phyloP scores from a whole-genome alignment of 2,329 filamentous ascomycete species.

The Botrytis porri region DNA sequence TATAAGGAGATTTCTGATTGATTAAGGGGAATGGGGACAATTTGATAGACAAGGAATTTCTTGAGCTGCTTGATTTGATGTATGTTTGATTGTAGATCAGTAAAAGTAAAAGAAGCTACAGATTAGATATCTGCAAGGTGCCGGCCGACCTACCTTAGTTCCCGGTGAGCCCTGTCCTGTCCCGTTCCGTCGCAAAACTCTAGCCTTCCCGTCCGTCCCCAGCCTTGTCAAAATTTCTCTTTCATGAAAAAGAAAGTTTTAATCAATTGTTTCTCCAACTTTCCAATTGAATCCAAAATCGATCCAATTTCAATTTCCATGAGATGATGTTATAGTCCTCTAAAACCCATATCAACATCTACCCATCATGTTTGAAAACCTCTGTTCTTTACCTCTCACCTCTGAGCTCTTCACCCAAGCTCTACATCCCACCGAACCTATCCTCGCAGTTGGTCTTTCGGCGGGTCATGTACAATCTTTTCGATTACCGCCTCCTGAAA shows the following conservation, averaged over 20 bases:
- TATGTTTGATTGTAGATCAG: background rate
- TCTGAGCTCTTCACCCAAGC: slow-evolving; percentile 87
- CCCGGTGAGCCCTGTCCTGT: slow-evolving; percentile 2
- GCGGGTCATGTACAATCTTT: slow-evolving; percentile 84
- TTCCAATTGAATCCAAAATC: background rate
- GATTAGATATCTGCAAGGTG: background rate
- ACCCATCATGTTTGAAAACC: slow-evolving; percentile 58
- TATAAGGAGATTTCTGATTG: background rate
- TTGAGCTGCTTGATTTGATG: background rate
- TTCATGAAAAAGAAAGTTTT: background rate
- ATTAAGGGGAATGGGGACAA: background rate
- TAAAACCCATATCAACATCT: background rate
- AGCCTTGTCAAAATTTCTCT: slow-evolving; percentile 19
- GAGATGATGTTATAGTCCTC: slow-evolving; percentile 1
- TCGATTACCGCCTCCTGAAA: slow-evolving; percentile 58
- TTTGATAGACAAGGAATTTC: background rate
- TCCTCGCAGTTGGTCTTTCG: slow-evolving; percentile 82
- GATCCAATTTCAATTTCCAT: background rate
- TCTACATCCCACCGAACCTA: slow-evolving; percentile 77
- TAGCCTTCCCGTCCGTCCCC: background rate
- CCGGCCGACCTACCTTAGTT: background rate
- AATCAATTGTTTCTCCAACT: background rate
- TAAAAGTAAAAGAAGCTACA: background rate
- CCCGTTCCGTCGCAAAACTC: background rate
- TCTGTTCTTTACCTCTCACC: slow-evolving; percentile 82